phyloP scores from a whole-genome alignment of 2,329 filamentous ascomycete genomes.

The Scytalidium sp. region DNA sequence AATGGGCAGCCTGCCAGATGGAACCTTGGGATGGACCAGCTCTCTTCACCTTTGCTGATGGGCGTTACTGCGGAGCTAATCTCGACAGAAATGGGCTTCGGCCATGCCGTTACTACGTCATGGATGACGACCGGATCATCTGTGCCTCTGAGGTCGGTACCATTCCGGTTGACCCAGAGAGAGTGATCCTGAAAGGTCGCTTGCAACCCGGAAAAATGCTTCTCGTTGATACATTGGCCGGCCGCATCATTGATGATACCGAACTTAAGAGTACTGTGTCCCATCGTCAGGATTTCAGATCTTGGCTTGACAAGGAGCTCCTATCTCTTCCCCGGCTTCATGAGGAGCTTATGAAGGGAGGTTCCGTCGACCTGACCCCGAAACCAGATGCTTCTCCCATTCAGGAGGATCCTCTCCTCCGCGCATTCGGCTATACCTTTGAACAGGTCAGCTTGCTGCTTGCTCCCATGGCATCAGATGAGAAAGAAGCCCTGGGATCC shows the following conservation, averaged over 20 bases:
- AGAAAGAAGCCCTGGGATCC: slow-evolving; percentile 93
- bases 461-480: slow-evolving; percentile 94
- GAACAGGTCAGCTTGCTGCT: slow-evolving; percentile 92
- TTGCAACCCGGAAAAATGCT: slow-evolving; percentile 95
- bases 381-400: slow-evolving; percentile 67
- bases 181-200: slow-evolving; percentile 87
- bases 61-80: slow-evolving; percentile 94
- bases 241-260: slow-evolving; percentile 89
- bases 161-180: slow-evolving; percentile 86
- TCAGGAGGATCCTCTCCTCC: slow-evolving; percentile 80
- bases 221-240: slow-evolving; percentile 85
- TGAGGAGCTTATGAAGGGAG: slow-evolving; percentile 54
- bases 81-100: slow-evolving; percentile 92
- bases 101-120: slow-evolving; percentile 95
- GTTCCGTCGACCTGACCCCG: slow-evolving; percentile 60
- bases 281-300: slow-evolving; percentile 81
- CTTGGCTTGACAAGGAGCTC: slow-evolving; percentile 84
- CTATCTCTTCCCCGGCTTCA: slow-evolving; percentile 76
- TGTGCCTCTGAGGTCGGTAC: slow-evolving; percentile 96
- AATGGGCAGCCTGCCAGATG: slow-evolving; percentile 99
- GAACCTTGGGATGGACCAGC: slow-evolving; percentile 98
- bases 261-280: slow-evolving; percentile 89
- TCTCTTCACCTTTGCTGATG: slow-evolving; percentile 95
- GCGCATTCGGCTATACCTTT: slow-evolving; percentile 89
- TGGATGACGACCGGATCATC: slow-evolving; percentile 94